Percentiles rank a stretch among this genome's conserved stretches.
These are phyloP conservation scores for Tetrapisispora fleetii DNA, from an alignment of 805 yeast species.

Conservation along the genomic window DNA sequence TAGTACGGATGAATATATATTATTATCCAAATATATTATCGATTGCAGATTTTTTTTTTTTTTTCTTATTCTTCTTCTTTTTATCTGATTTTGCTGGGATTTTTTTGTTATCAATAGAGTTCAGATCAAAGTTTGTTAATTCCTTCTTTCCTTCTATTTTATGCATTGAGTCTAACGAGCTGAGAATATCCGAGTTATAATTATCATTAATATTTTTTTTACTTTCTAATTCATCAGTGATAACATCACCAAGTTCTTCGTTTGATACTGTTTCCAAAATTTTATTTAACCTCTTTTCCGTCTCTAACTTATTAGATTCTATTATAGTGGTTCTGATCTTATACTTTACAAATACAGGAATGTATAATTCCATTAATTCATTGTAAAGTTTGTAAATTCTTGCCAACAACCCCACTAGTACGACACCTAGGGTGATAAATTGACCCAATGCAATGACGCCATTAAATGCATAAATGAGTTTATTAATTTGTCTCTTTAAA, in stretches of 20 bases:
- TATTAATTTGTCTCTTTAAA: slow-evolving; percentile 33
- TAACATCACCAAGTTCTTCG: slow-evolving; percentile 4
- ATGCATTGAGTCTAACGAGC: neutral
- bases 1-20: neutral
- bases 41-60: slow-evolving; percentile 46
- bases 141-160: neutral
- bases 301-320: neutral
- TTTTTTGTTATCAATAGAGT: neutral
- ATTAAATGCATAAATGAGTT: slow-evolving; percentile 52
- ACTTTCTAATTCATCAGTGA: neutral
- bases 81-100: neutral
- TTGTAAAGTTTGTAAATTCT: slow-evolving; percentile 30
- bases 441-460: slow-evolving; percentile 67
- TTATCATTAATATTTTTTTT: neutral
- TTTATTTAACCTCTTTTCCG: neutral
- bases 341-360: neutral
- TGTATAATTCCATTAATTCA: slow-evolving; percentile 10
- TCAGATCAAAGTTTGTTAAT: too few species aligned
- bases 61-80: slow-evolving; percentile 32
- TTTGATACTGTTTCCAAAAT: neutral
- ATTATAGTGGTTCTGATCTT: neutral
- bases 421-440: slow-evolving; percentile 63
- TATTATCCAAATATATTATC: slow-evolving; percentile 66
- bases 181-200: neutral
- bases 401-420: slow-evolving; percentile 49